Conservation (phyloP, 768 basidiomycete species). For the Austroboletus eburneus region DNA sequence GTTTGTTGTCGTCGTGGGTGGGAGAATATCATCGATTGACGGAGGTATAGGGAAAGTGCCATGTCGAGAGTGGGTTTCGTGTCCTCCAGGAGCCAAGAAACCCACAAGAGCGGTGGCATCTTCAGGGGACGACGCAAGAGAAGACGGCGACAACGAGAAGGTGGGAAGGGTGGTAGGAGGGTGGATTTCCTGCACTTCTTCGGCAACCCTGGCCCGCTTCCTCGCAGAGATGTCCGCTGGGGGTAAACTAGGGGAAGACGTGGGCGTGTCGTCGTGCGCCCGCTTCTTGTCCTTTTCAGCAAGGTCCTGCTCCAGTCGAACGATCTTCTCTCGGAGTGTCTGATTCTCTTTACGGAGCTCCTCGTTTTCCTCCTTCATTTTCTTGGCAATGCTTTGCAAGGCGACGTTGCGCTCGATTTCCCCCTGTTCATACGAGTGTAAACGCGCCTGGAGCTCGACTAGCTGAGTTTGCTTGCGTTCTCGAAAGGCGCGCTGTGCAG, state of each 20-base stretch:
- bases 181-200: slow-evolving; percentile 18
- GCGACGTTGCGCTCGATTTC: slow-evolving; percentile 85
- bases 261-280: slow-evolving; percentile 48
- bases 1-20: slow-evolving; percentile 34
- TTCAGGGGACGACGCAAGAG: slow-evolving; percentile 54
- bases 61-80: slow-evolving; percentile 21
- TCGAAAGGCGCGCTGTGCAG: slow-evolving; percentile 85
- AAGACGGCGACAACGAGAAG: slow-evolving; percentile 37
- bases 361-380: slow-evolving; percentile 85
- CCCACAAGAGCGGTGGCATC: slow-evolving; percentile 26
- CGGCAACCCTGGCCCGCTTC: slow-evolving; percentile 37
- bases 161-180: slow-evolving; percentile 19
- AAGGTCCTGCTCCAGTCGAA: slow-evolving; percentile 37
- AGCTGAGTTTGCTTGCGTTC: slow-evolving; percentile 88
- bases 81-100: slow-evolving; percentile 32
- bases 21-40: slow-evolving; percentile 31
- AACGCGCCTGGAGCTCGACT: slow-evolving; percentile 79
- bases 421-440: slow-evolving; percentile 85
- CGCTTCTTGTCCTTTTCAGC: slow-evolving; percentile 51
- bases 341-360: slow-evolving; percentile 64
- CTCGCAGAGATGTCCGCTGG: slow-evolving; percentile 21
- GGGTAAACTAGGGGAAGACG: slow-evolving; percentile 25
- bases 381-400: slow-evolving; percentile 77
- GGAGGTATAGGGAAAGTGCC: slow-evolving; percentile 29
- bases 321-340: slow-evolving; percentile 49